phyloP scores from a whole-genome alignment of 2,329 filamentous ascomycete genomes.

The Raffaelea arxii region DNA sequence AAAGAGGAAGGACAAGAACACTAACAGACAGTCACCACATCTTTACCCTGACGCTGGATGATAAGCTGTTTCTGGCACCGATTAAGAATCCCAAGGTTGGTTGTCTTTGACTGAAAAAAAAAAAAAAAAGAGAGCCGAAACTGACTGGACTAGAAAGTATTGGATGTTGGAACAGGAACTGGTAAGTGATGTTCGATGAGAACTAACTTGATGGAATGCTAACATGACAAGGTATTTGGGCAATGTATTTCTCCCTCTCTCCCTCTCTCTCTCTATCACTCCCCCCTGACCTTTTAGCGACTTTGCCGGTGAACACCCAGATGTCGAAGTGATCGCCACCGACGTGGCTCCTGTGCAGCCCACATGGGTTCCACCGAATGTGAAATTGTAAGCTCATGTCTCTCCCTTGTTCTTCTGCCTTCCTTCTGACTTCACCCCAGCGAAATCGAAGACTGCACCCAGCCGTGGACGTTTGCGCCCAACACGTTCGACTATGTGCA shows the following conservation, averaged over 20 bases:
- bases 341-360: slow-evolving; percentile 30
- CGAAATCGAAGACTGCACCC: slow-evolving; percentile 19
- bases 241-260: not conserved
- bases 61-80: slow-evolving; percentile 18
- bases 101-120: too few relatives aligned
- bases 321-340: slow-evolving; percentile 26
- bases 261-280: not conserved
- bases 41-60: slow-evolving; percentile 10
- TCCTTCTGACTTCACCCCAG: not conserved
- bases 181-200: slow-evolving; percentile 2
- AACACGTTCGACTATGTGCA: slow-evolving; percentile 18
- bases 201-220: not conserved
- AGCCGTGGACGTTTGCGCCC: slow-evolving; percentile 15
- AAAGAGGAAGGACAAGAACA: too few relatives aligned
- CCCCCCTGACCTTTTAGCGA: not conserved
- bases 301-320: slow-evolving; percentile 7
- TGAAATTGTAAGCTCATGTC: slow-evolving; percentile 3
- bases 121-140: too few relatives aligned
- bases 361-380: slow-evolving; percentile 8
- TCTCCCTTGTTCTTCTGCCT: not conserved
- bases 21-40: slow-evolving; percentile 3
- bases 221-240: slow-evolving; percentile 4
- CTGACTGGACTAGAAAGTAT: slow-evolving; percentile 2
- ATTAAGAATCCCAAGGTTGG: slow-evolving; percentile 9
- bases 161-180: slow-evolving; percentile 10